Conservation (phyloP, 2,329 filamentous ascomycete species). For the Xylariaceae sp. region DNA sequence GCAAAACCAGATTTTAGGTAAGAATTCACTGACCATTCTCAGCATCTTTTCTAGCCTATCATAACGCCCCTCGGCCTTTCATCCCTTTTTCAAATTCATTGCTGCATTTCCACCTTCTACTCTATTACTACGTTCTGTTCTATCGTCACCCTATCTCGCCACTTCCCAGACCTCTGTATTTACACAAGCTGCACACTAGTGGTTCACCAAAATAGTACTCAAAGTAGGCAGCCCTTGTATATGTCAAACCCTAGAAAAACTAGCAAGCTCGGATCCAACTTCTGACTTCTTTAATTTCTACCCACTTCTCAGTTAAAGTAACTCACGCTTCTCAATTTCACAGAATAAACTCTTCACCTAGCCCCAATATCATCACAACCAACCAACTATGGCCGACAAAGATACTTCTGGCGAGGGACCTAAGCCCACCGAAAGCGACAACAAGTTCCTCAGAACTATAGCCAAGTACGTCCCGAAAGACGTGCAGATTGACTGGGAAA, state of each 20-base stretch:
- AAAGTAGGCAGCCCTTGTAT: not conserved
- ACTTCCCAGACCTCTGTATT: too few relatives aligned
- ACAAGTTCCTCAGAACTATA: slow-evolving; percentile 27
- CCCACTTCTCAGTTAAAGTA: not conserved
- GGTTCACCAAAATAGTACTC: not conserved
- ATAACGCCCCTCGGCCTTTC: too few relatives aligned
- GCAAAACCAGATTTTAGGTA: not conserved
- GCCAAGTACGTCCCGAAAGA: slow-evolving; percentile 31
- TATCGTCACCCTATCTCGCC: too few relatives aligned
- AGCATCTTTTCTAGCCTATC: not conserved
- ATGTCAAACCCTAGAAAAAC: too few relatives aligned
- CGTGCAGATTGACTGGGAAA: slow-evolving; percentile 28
- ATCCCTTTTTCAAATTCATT: not conserved
- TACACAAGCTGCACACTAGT: too few relatives aligned
- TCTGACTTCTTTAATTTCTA: not conserved
- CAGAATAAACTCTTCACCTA: not conserved
- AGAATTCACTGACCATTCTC: not conserved
- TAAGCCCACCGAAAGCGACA: slow-evolving; percentile 1
- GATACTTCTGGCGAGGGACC: not conserved
- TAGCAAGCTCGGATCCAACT: not conserved
- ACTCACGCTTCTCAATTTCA: not conserved
- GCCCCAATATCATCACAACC: not conserved
- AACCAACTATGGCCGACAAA: slow-evolving; percentile 16
- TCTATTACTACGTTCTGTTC: too few relatives aligned
- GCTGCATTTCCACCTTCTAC: not conserved